A percentile compares a stretch with the other conserved stretches of the same genome.
phyloP scores from a whole-genome alignment of 139 green algal genomes.

The Tetraselmis striata region DNA sequence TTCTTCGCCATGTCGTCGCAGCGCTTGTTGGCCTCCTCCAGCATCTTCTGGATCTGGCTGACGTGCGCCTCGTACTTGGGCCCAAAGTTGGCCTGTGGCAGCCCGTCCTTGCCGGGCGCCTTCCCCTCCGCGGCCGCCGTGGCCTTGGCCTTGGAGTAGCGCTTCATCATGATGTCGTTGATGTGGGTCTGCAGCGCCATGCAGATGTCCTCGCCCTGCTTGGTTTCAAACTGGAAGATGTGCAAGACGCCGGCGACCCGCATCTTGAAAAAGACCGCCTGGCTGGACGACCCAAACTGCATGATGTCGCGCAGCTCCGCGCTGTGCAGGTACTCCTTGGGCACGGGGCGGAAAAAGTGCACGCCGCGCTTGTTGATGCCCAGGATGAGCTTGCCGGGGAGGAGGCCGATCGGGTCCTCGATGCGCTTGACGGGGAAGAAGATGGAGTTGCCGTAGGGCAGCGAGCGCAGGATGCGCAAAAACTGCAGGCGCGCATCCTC shows the following conservation, averaged over 20 bases:
- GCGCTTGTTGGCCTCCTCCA: slow-evolving; percentile 55
- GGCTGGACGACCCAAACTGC: slow-evolving; percentile 79
- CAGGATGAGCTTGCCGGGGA: slow-evolving; percentile 87
- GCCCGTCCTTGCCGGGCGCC: slow-evolving; percentile 10
- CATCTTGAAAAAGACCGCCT: slow-evolving; percentile 99
- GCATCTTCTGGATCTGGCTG: slow-evolving; percentile 63
- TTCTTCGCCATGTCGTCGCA: slow-evolving; percentile 5
- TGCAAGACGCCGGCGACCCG: slow-evolving; percentile 90
- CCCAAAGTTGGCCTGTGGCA: slow-evolving; percentile 47
- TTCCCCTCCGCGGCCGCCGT: slow-evolving; percentile 10
- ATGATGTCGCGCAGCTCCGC: slow-evolving; percentile 97
- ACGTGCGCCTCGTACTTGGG: slow-evolving; percentile 85
- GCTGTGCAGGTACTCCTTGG: slow-evolving; percentile 95
- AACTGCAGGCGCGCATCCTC: slow-evolving; percentile 88
- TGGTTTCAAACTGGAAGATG: slow-evolving; percentile 96
- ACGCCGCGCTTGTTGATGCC: slow-evolving; percentile 95
- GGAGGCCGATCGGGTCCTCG: slow-evolving; percentile 92
- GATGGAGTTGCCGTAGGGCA: slow-evolving; percentile 87
- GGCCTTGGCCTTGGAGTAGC: slow-evolving; percentile 53
- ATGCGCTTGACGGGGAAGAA: slow-evolving; percentile 81
- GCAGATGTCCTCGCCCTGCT: slow-evolving; percentile 94
- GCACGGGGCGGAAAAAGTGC: slow-evolving; percentile 77
- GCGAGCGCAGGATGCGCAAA: slow-evolving; percentile 83
- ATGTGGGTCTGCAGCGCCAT: slow-evolving; percentile 97
- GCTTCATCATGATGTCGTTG: slow-evolving; percentile 97